phyloP scores from a whole-genome alignment of 2,329 filamentous ascomycete genomes.

The Venturia carpophila region DNA sequence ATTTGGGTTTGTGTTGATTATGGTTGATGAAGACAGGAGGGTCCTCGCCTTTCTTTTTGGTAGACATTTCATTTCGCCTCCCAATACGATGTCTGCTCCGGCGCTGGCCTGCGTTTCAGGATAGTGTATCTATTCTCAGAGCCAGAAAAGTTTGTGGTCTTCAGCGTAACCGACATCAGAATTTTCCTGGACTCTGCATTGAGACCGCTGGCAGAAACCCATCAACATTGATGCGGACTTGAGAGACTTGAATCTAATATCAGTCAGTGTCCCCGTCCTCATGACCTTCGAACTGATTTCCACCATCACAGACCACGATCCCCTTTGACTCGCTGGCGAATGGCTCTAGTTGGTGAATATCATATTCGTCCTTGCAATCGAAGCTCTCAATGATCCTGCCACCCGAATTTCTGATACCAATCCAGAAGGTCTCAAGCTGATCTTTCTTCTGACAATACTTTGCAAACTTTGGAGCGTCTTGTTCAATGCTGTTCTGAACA shows the following conservation, averaged over 20 bases:
- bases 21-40: not conserved
- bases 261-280: not conserved
- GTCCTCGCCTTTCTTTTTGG: no score
- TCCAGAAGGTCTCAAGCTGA: not conserved
- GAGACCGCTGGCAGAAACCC: not conserved
- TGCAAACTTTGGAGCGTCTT: not conserved
- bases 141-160: no score
- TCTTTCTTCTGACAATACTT: not conserved
- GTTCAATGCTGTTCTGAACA: not conserved
- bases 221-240: not conserved
- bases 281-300: not conserved
- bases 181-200: not conserved
- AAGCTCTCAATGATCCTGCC: not conserved
- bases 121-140: no score
- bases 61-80: no score
- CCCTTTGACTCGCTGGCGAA: not conserved
- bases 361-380: not conserved
- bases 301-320: not conserved
- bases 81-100: no score
- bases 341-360: not conserved
- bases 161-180: no score
- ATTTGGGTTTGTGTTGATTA: not conserved
- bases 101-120: no score
- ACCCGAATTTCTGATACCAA: not conserved
- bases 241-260: not conserved